Evolutionary conservation across 2,329 filamentous ascomycete species (phyloP).

Genomic region (Claviceps pazoutovae): DNA sequence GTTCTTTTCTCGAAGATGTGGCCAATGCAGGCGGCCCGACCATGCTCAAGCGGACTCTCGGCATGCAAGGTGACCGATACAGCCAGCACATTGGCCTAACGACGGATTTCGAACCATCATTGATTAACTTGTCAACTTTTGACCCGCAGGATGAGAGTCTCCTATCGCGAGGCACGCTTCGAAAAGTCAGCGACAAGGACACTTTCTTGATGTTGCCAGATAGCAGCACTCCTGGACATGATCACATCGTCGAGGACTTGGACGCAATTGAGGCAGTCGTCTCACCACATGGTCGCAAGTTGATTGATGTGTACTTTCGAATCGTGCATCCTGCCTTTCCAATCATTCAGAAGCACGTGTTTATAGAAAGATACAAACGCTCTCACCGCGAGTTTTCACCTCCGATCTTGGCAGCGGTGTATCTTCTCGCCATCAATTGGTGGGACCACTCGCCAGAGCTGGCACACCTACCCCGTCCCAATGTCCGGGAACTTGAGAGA

Average conservation of each 20-base stretch:
- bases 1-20: conserved; percentile 54
- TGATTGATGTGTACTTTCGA: conserved; percentile 71
- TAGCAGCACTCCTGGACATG: conserved; percentile 54
- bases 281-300: conserved; percentile 57
- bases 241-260: conserved; percentile 53
- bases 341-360: conserved; percentile 68
- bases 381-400: conserved; percentile 63
- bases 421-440: conserved; percentile 78
- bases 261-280: conserved; percentile 65
- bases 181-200: conserved; percentile 63
- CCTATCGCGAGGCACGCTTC: conserved; percentile 51
- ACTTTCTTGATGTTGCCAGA: conserved; percentile 73
- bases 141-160: conserved; percentile 71
- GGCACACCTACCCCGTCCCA: conserved; percentile 49
- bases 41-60: conserved; percentile 54
- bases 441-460: conserved; percentile 63
- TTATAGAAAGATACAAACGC: conserved; percentile 63
- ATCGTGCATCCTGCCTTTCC: conserved; percentile 71
- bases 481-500: conserved; percentile 59
- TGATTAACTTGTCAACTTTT: conserved; percentile 68
- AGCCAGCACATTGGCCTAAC: conserved; percentile 75
- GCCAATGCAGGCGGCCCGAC: conserved; percentile 54
- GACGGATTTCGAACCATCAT: conserved; percentile 70
- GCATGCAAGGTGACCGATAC: conserved; percentile 63
- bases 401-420: conserved; percentile 64